Evolutionary conservation across 2,329 filamentous ascomycete genomes (phyloP), one percentile per base, ranked within the genome.

Genomic region (Chaetomium sp.): DNA sequence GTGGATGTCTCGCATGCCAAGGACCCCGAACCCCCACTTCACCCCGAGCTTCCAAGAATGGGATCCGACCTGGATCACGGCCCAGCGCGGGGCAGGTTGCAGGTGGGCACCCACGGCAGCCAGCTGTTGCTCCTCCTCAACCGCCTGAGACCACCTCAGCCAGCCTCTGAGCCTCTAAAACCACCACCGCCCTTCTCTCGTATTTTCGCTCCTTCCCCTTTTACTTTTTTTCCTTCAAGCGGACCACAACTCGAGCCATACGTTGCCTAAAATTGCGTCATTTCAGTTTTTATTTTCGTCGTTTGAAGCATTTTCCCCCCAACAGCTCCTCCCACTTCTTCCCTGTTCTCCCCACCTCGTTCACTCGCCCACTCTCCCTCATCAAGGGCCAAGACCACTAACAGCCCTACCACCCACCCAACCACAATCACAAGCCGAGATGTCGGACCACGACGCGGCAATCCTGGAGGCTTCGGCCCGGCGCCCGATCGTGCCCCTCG

Each of bases 391-490:
- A 27, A 27, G 19, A 27, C 19, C 19, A 27, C 19, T 27, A 27
- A 27, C 19, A 27, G 19, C 19, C 19, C 19, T 14, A 44, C n/a
- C 49, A 53, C 45, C 5, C 14, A 37, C 19, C 41, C 37, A 14
- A 32, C 36, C 43, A 47, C 32, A 47, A n/a, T 8, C 44, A 41
- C 36, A 45, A 38, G 14, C 66, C 65, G 68, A 48, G 58, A 83
- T 83, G 80, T 76, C 79, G 65, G 58, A 62, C 44, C 53, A 63
- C 56, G 66, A 70, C 66, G 68, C 71, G 42, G 73, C 76, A 62
- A 80, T 86, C 63, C 72, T 85, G 64, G 78, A 75, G 56, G 82
- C 82, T 65, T 84, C 83, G 53, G 74, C 78, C 71, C 83, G 79
- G 72, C 80, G 85, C 69, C 78, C 82, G 61, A 82, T 84, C 58